Evolutionary conservation across 805 yeast species (phyloP).

Genomic region (Candida bentonensis): DNA sequence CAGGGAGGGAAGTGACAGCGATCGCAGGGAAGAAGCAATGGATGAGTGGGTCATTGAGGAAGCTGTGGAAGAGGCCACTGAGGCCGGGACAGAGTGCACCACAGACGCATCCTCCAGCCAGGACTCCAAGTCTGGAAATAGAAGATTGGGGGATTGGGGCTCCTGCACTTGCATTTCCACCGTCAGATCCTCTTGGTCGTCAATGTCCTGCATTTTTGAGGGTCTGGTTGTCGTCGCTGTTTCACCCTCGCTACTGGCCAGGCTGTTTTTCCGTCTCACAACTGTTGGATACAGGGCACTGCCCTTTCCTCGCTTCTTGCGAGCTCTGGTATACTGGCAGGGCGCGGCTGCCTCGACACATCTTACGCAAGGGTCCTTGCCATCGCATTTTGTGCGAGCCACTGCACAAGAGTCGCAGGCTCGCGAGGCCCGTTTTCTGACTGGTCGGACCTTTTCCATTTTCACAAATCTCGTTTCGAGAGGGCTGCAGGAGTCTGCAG

Average conservation of each 20-base stretch:
- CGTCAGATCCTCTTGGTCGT: no score
- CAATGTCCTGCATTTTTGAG: no score
- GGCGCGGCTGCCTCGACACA: background rate
- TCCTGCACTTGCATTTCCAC: no score
- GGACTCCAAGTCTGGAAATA: no score
- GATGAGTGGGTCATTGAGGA: background rate
- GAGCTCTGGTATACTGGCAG: background rate
- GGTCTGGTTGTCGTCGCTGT: no score
- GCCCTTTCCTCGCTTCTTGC: slow-evolving; percentile 1
- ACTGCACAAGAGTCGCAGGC: background rate
- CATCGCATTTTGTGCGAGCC: background rate
- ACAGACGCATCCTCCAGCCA: no score
- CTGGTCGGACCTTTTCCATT: background rate
- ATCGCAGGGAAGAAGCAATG: no score
- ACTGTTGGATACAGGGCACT: background rate
- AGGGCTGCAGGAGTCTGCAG: no score
- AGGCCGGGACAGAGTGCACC: background rate
- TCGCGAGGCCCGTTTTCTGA: background rate
- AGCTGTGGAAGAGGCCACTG: background rate
- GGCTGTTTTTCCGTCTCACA: no score
- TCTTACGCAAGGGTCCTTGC: background rate
- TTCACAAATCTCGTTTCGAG: no score
- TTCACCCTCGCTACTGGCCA: no score
- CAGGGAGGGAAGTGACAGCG: background rate
- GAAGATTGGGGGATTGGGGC: no score